Base-by-base conservation (phyloP, 805 yeast genomes). In the Ogataea sp. region DNA sequence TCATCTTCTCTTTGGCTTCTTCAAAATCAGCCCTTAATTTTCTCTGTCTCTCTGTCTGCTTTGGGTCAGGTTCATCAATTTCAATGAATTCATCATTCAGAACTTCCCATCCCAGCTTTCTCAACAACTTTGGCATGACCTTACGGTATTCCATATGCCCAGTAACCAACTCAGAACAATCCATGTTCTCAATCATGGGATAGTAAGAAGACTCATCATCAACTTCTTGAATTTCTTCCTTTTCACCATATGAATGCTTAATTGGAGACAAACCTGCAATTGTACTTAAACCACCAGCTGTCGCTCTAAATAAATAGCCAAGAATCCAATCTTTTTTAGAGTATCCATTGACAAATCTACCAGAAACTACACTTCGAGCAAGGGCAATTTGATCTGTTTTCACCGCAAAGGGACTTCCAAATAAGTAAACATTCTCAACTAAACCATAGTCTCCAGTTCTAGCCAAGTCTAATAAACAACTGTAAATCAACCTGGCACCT, bases 121-220 rank as follows among this genome's bases (percentile, higher is more conserved):
- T 72, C 47, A 93, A 57, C 33, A 93, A 68, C 49, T 76, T 77
- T 1, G 99, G 99, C 73, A 93, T 87, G 11, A 87, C 88, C 45
- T 82, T 82, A 64, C 98, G 82, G 62, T 93, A 93, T n/a, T 83
- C 87, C 96, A 93, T 86, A 64, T 93, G 98, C 1, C 98, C 98
- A 43, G 83, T 88, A 4, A 90, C 96, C 39, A 70, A 51, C 16
- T 80, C 87, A 0, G 97, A 84, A 52, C 95, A 86, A 54, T 93
- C 94, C 45, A 82, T 71, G 58, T 90, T 90, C 47, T 88, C 95
- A 24, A 93, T 68, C 0, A 81, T 84, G 5, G 20, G 18, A 20
- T 73, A 68, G 17, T 76, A 63, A 17, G 5, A 17, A 13, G 10
- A 8, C 17, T 34, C 36, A 11, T 33, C 36, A 14, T 33, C 24